Base-by-base conservation (phyloP, 345 rosid genomes). In the Erodium maritimum region DNA sequence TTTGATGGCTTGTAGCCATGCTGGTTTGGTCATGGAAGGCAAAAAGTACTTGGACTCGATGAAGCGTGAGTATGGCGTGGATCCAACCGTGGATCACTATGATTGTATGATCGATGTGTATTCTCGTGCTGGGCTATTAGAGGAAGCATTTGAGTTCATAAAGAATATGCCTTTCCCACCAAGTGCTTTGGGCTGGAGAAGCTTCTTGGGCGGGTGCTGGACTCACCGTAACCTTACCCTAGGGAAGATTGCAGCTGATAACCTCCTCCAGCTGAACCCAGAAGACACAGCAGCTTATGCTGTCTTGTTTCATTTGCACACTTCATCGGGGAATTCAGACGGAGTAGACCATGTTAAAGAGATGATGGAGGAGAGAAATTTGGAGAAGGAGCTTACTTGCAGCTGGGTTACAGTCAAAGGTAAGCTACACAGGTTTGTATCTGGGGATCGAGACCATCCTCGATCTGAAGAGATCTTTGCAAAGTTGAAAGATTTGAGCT, bases 171-270 rank as follows among this genome's bases (percentile, higher is more conserved):
- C 83, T 48, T 82, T 79, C 55, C 63, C 74, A 17, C 79, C 91
- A 16, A 77, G 83, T 69, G 80, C 81, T 55, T 77, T 71, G 83
- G 85, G 90, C 61, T 85, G 93, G 90, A 88, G 79, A 74, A 81
- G 90, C 65, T 71, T 85, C 53, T 69, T 85, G 55, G 75, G 90
- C 46, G 93, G 93, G 50, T 88, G 96, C 68, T 85, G 86, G 87
- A 80, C 76, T 20, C 79, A 75, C 56, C 69, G 68, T 64, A 78
- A 85, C 77, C 80, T 81, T 23, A 80, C 80, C 57, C 72, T 88
- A 12, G 96, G 96, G 20, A 50, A 79, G 69, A 55, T 80, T 12
- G 94, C 81, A 25, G 82, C 90, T 18, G 75, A 74, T 65, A 76
- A 80, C 64, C 82, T 88, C 65, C 70, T 75, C 55, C 63, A 60